phyloP scores from a whole-genome alignment of 2,329 filamentous ascomycete genomes.

The Graphilbum ipis-grandicollis region DNA sequence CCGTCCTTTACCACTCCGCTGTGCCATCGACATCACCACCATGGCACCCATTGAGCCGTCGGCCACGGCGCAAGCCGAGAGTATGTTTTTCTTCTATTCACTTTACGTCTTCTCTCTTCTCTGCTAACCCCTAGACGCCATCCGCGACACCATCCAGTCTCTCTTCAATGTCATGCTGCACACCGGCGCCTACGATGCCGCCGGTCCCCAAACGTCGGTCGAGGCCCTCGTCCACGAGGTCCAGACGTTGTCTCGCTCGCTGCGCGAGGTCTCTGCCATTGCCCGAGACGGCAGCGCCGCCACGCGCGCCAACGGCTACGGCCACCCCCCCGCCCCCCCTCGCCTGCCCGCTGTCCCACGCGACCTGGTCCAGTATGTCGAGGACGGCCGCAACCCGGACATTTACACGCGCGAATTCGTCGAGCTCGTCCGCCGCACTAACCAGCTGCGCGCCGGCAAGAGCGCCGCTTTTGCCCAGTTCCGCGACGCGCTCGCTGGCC shows the following conservation, averaged over 20 bases:
- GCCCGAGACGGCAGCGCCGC: constrained; percentile 11
- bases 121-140: constrained; percentile 4
- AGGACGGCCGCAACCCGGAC: constrained; percentile 54
- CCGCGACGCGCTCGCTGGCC: constrained; percentile 41
- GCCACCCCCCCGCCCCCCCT: neutral
- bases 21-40: neutral
- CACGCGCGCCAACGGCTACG: constrained; percentile 2
- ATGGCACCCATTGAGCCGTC: constrained; percentile 23
- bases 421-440: constrained; percentile 46
- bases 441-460: constrained; percentile 52
- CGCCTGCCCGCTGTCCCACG: constrained; percentile 36
- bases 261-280: constrained; percentile 22
- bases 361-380: constrained; percentile 51
- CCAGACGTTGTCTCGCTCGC: constrained; percentile 22
- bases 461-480: constrained; percentile 41
- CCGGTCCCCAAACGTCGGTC: constrained; percentile 25
- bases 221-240: constrained; percentile 40
- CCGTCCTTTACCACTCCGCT: neutral
- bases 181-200: constrained; percentile 39
- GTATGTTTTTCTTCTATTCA: constrained; percentile 1
- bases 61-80: constrained; percentile 7
- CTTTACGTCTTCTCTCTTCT: neutral
- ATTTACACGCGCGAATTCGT: constrained; percentile 61
- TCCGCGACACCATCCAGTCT: constrained; percentile 38
- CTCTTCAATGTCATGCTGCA: constrained; percentile 48